These are phyloP conservation scores for Evansstolkia leycettana DNA, from an alignment of 495 filamentous ascomycete genomes.

Conservation along the genomic window DNA sequence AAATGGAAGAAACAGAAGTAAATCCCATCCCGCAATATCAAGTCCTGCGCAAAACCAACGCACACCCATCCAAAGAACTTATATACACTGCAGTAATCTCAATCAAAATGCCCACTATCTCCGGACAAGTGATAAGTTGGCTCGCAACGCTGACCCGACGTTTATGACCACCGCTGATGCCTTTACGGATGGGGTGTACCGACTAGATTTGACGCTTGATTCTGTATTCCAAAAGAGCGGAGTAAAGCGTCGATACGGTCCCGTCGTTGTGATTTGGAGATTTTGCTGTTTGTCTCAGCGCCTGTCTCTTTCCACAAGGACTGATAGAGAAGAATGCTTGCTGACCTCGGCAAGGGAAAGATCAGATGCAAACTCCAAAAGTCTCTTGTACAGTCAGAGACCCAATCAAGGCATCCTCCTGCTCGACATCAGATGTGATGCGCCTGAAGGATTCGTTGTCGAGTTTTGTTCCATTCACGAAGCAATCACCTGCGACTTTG, in stretches of 20 bases:
- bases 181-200: constrained; percentile 71
- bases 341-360: constrained; percentile 48
- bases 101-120: too few species aligned
- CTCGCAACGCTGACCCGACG: constrained; percentile 63
- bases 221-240: constrained; percentile 47
- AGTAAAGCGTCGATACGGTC: constrained; percentile 44
- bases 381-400: constrained; percentile 69
- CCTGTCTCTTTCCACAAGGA: constrained; percentile 9
- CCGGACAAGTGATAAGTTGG: constrained; percentile 66
- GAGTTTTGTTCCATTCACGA: constrained; percentile 42
- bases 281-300: constrained; percentile 16
- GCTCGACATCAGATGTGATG: constrained; percentile 65
- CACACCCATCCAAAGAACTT: too few species aligned
- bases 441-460: constrained; percentile 21
- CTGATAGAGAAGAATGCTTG: constrained; percentile 4
- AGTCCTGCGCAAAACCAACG: too few species aligned
- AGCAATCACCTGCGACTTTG: constrained; percentile 33
- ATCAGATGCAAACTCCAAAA: constrained; percentile 52
- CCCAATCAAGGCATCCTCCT: constrained; percentile 73
- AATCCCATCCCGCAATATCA: too few species aligned
- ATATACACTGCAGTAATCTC: too few species aligned
- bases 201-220: constrained; percentile 54
- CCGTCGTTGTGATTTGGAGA: constrained; percentile 36
- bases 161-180: constrained; percentile 73
- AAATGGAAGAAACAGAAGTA: too few species aligned